Base-by-base conservation (phyloP, 2,329 filamentous ascomycete genomes). In the Fusarium albosuccineum region DNA sequence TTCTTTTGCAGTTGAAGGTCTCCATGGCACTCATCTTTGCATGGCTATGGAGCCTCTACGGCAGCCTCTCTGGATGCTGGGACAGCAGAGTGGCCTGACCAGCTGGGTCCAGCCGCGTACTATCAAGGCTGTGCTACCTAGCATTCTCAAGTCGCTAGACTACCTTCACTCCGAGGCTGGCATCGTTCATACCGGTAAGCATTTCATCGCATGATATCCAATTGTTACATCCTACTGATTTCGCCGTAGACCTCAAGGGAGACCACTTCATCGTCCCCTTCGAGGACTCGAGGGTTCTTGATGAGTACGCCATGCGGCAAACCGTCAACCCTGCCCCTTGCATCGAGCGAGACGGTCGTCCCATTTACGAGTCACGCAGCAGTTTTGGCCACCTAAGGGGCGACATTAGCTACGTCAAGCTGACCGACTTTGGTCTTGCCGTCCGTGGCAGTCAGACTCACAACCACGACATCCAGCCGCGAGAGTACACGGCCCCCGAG, bases 121-220 rank as follows among this genome's bases (percentile, higher is more conserved):
- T 10, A 66, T 74, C 55, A 73, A 72, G 55, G 40, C 69, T 0
- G 42, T 72, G n/a, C 62, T 82, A 54, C 73, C 73, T 50, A 70
- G 73, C 56, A 74, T 83, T 55, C 76, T 82, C 11, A 57, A 73
- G 42, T 77, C 76, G 3, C 74, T 82, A 2, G 76, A 82, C 40
- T 82, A 79, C 64, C 74, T 82, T 6, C 79, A 82, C 62, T 70
- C 75, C 1, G 73, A 78, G 34, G 81, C 78, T 60, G 76, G 73
- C 50, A 70, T 76, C 49, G 78, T 82, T 33, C 78, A 83, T 71
- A 82, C 79, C 2, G 78, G 78, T 80, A 72, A 46, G 68, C 70
- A 3, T 16, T 5, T 29, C 5, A 5, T 7, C 22, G 22, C 22
- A 26, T 8, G 26, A 3, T 9, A n/a, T 17, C 2, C 10, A 5